Evolutionary conservation across 768 basidiomycete species (phyloP).

Genomic region (Russula earlei): DNA sequence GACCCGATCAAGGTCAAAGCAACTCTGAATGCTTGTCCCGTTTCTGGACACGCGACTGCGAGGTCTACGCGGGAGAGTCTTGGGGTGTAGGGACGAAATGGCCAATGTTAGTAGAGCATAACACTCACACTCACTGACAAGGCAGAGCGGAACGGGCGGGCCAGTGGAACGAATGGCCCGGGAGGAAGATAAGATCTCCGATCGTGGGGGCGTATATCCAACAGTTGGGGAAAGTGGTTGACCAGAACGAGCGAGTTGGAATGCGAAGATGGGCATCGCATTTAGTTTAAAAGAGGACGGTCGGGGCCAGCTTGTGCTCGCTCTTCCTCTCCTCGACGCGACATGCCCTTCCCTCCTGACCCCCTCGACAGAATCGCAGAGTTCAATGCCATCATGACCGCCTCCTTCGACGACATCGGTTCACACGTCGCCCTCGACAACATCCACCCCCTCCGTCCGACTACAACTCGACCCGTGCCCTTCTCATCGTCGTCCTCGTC

Average conservation of each 20-base stretch:
- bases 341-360: background rate
- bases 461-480: background rate
- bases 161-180: no score
- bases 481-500: background rate
- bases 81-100: background rate
- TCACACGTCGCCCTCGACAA: background rate
- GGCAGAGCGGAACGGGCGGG: no score
- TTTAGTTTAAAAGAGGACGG: background rate
- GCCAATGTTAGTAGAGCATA: background rate
- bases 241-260: background rate
- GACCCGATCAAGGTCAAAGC: background rate
- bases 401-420: constrained; percentile 17
- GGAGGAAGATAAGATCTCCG: background rate
- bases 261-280: background rate
- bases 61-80: background rate
- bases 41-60: background rate
- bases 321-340: no score
- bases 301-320: no score
- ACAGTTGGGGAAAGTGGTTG: background rate
- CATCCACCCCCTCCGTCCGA: background rate
- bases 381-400: constrained; percentile 16
- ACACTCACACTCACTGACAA: no score
- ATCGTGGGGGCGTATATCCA: background rate
- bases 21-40: background rate
- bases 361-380: constrained; percentile 6